phyloP scores from a whole-genome alignment of 805 yeast species.

The Saturnispora besseyi region DNA sequence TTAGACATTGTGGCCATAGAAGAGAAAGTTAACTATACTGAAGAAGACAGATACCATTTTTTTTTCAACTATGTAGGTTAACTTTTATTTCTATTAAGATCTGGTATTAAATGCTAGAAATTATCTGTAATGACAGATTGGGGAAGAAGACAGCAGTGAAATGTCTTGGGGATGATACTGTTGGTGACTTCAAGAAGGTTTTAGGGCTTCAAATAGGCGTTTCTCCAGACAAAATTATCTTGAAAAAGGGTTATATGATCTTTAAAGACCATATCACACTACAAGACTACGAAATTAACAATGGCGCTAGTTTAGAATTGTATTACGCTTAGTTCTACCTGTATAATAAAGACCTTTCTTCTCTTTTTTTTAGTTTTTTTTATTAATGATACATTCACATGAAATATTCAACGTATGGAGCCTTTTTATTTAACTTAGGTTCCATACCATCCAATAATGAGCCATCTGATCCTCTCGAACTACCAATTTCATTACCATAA shows the following conservation, averaged over 20 bases:
- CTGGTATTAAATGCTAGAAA: slow-evolving; percentile 49
- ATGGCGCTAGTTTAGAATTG: slow-evolving; percentile 79
- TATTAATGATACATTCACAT: slow-evolving; percentile 19
- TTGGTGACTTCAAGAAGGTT: slow-evolving; percentile 85
- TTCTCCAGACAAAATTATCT: slow-evolving; percentile 49
- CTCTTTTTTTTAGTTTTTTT: neutral
- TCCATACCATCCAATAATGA: slow-evolving; percentile 14
- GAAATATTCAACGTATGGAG: slow-evolving; percentile 35
- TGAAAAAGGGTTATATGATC: slow-evolving; percentile 79
- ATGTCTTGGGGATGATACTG: slow-evolving; percentile 73
- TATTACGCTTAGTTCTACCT: slow-evolving; percentile 44
- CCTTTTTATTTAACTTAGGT: slow-evolving; percentile 24
- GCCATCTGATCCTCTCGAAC: neutral
- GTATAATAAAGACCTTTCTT: neutral
- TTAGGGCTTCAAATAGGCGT: slow-evolving; percentile 79
- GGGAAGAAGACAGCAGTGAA: slow-evolving; percentile 86
- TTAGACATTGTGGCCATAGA: neutral
- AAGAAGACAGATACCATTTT: neutral
- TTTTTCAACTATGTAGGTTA: neutral
- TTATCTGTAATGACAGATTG: slow-evolving; percentile 64
- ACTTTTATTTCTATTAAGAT: neutral
- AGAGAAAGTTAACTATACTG: neutral
- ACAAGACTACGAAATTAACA: slow-evolving; percentile 92
- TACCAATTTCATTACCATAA: neutral
- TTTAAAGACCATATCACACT: slow-evolving; percentile 84